phyloP scores from a whole-genome alignment of 129 eudicot species.

The Artemisia tridentata region DNA sequence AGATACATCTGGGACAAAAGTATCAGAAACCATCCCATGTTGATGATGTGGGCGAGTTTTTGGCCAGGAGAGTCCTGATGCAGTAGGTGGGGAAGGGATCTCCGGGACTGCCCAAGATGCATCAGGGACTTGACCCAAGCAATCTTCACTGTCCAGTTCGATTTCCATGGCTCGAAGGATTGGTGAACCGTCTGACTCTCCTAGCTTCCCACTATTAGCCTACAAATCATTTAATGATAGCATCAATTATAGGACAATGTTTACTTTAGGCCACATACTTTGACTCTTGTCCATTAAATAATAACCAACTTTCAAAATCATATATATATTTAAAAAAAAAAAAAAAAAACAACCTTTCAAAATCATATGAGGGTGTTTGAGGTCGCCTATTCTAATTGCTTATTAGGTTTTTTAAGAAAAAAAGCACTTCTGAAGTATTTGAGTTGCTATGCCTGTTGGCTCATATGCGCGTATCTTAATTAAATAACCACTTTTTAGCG shows the following conservation, averaged over 20 bases:
- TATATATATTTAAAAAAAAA: no score
- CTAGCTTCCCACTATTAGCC: constrained; percentile 85
- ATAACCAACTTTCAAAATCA: no score
- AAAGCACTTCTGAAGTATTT: no score
- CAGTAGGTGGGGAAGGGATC: constrained; percentile 81
- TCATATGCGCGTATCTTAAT: no score
- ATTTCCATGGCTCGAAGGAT: constrained; percentile 49
- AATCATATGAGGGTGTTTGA: no score
- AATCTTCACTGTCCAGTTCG: constrained; percentile 64
- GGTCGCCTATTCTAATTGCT: no score
- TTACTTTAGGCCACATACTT: no score
- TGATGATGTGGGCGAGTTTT: constrained; percentile 32
- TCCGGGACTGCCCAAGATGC: constrained; percentile 77
- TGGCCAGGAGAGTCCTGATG: constrained; percentile 77
- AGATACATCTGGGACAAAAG: constrained; percentile 73
- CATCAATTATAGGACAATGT: not conserved
- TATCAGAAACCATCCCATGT: constrained; percentile 35
- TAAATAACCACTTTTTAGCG: no score
- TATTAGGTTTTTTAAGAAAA: no score
- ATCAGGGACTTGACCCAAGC: constrained; percentile 76
- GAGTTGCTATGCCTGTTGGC: no score
- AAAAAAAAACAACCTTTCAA: no score
- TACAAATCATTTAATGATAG: constrained; percentile 23
- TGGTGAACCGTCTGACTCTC: constrained; percentile 69
- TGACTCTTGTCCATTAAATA: no score